These are phyloP conservation scores for Ceratocystis lukuohia DNA, from an alignment of 2,329 filamentous ascomycete species.

Conservation along the genomic window DNA sequence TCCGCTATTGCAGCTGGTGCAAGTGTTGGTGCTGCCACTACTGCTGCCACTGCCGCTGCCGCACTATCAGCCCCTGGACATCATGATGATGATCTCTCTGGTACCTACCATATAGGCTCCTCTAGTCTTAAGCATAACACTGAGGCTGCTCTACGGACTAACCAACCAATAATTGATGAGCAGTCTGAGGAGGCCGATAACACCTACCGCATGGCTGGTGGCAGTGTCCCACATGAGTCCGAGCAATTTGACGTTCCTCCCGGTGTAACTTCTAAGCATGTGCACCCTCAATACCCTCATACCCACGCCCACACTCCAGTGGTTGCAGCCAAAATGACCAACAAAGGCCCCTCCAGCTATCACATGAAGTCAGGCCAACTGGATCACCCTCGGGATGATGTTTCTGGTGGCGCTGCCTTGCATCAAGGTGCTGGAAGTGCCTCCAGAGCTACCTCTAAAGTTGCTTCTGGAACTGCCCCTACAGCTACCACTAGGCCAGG, in stretches of 20 bases:
- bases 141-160: constrained; percentile 11
- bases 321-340: background rate
- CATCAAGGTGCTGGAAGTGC: background rate
- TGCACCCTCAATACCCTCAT: background rate
- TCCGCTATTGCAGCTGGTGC: constrained; percentile 1
- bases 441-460: background rate
- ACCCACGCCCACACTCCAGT: background rate
- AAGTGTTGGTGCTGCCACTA: background rate
- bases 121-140: constrained; percentile 6
- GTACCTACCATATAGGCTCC: constrained; percentile 5
- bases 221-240: constrained; percentile 3
- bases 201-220: constrained; percentile 15
- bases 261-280: background rate
- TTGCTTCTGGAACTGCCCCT: background rate
- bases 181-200: background rate
- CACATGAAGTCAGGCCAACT: constrained; percentile 13
- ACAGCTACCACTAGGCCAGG: background rate
- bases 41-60: background rate
- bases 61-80: constrained; percentile 10
- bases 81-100: constrained; percentile 4
- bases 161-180: background rate
- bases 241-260: constrained; percentile 10
- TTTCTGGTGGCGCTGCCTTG: background rate
- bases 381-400: constrained; percentile 12
- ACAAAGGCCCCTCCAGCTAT: background rate